A percentile compares a stretch with the other conserved stretches of the same genome.
Conservation (phyloP, 331 rosid species). For the Saraca asoca region DNA sequence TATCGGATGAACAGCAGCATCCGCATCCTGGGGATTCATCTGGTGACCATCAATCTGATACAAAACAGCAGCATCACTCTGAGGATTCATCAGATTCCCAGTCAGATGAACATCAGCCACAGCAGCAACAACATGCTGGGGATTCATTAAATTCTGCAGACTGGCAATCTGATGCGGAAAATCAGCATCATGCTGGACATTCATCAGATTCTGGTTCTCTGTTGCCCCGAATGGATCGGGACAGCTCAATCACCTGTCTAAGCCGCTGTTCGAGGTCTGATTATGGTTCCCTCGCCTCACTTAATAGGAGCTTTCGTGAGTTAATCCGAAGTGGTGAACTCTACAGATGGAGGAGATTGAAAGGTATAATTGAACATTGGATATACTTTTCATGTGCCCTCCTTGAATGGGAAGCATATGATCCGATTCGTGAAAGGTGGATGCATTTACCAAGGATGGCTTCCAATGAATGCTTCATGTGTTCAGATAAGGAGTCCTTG, state of each 20-base stretch:
- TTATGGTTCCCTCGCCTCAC: conserved; percentile 68
- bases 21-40: conserved; percentile 29
- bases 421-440: conserved; percentile 72
- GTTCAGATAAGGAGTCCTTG: conserved; percentile 84
- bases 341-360: conserved; percentile 66
- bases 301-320: conserved; percentile 66
- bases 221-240: conserved; percentile 62
- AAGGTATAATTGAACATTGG: conserved; percentile 84
- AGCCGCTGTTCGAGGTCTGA: conserved; percentile 86
- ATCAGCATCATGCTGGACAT: conserved; percentile 31
- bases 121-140: neutral
- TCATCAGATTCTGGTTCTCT: conserved; percentile 49
- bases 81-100: conserved; percentile 25
- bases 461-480: conserved; percentile 85
- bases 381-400: conserved; percentile 78
- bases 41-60: neutral
- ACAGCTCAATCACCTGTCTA: conserved; percentile 75
- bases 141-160: conserved; percentile 12
- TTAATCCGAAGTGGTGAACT: conserved; percentile 77
- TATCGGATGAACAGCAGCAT: conserved; percentile 9
- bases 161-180: conserved; percentile 36
- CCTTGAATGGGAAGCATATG: conserved; percentile 92
- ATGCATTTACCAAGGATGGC: conserved; percentile 90
- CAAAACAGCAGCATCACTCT: neutral
- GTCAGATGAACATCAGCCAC: conserved; percentile 21